Conservation (phyloP, 2,329 filamentous ascomycete species). For the Fusarium mangiferae region DNA sequence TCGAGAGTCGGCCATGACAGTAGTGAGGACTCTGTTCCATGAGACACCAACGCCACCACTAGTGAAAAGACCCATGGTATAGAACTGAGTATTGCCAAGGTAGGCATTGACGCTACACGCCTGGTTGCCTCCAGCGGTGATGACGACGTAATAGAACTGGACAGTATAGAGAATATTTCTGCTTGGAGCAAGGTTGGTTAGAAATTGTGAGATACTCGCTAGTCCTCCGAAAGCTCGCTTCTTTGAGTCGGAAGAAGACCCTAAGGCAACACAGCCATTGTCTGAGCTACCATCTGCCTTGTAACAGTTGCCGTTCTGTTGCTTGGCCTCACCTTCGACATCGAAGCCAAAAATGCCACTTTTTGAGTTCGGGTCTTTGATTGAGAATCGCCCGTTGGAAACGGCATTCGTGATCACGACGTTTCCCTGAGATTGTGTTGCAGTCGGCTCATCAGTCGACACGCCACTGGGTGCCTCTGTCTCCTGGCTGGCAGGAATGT, state of each 20-base stretch:
- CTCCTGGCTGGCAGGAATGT: neutral
- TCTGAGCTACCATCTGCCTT: neutral
- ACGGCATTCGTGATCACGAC: neutral
- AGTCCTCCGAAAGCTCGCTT: neutral
- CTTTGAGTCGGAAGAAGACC: neutral
- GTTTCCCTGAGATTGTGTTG: neutral
- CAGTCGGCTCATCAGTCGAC: neutral
- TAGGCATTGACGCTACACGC: neutral
- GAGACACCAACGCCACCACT: neutral
- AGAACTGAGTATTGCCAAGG: neutral
- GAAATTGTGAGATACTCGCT: constrained; percentile 4
- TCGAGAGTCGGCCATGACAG: neutral
- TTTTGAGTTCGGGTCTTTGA: neutral
- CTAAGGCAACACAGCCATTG: neutral
- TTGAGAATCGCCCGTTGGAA: neutral
- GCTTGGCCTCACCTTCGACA: neutral
- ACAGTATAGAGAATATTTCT: constrained; percentile 13
- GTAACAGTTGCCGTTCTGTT: neutral
- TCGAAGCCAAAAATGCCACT: neutral
- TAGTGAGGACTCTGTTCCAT: constrained; percentile 7
- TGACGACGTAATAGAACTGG: constrained; percentile 17
- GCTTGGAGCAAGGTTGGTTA: neutral
- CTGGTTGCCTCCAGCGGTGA: neutral
- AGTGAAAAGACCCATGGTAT: neutral
- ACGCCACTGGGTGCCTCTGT: neutral